These are phyloP conservation scores for Balansia obtecta DNA, from an alignment of 2,329 filamentous ascomycete species.

Conservation along the genomic window DNA sequence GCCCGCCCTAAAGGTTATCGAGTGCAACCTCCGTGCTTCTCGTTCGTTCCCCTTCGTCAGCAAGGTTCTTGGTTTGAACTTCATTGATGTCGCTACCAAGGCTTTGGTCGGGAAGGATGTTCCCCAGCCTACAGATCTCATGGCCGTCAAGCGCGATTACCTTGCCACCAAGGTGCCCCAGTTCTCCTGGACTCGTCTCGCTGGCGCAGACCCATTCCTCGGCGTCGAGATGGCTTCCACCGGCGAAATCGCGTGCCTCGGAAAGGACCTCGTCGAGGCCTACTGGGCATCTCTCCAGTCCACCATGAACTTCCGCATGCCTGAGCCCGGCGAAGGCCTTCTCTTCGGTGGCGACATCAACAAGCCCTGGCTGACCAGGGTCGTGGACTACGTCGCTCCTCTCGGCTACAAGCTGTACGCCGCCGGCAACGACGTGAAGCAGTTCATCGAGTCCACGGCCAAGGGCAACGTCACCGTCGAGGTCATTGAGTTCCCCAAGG, in stretches of 20 bases:
- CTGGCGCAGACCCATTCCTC: conserved; percentile 92
- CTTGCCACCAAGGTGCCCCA: conserved; percentile 95
- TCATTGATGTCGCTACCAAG: conserved; percentile 90
- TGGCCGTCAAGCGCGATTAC: conserved; percentile 82
- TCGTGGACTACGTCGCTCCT: conserved; percentile 78
- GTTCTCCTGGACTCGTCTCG: conserved; percentile 97
- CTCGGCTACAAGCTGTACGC: conserved; percentile 93
- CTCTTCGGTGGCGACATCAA: conserved; percentile 78
- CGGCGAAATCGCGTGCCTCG: conserved; percentile 98
- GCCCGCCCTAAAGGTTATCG: conserved; percentile 83
- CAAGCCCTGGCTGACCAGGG: conserved; percentile 58
- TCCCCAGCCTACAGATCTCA: conserved; percentile 74
- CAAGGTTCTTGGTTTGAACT: conserved; percentile 93
- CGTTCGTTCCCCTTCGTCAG: conserved; percentile 97
- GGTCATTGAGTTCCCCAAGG: conserved; percentile 91
- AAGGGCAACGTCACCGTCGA: conserved; percentile 63
- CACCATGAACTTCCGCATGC: conserved; percentile 98
- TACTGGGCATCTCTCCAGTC: conserved; percentile 97
- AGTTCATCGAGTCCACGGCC: conserved; percentile 60
- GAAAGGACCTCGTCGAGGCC: conserved; percentile 86
- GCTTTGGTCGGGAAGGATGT: conserved; percentile 79
- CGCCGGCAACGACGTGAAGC: conserved; percentile 69
- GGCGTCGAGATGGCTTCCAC: conserved; percentile 97
- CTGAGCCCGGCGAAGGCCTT: conserved; percentile 86
- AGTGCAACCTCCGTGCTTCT: conserved; percentile 94